Evolutionary conservation across 257 asterid genomes (phyloP).

Genomic region (Solanum chilense): DNA sequence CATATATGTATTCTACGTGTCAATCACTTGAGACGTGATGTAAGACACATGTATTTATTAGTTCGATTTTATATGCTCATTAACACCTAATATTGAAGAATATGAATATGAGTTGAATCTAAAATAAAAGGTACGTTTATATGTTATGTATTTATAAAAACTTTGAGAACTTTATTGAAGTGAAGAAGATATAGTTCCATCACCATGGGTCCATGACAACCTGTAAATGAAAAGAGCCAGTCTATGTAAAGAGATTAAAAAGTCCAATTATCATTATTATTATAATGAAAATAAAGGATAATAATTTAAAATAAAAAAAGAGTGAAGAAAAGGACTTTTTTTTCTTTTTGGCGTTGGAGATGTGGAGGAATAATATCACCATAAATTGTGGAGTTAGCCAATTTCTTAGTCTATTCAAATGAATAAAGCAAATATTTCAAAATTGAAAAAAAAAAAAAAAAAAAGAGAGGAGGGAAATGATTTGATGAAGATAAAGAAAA

Average conservation of each 20-base stretch:
- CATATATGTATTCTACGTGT: accelerated
- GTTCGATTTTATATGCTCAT: too few relatives aligned
- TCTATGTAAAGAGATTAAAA: not conserved
- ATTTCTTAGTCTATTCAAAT: conserved; percentile 2
- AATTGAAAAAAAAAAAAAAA: not conserved
- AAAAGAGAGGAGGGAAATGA: not conserved
- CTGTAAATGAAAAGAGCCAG: conserved; percentile 4
- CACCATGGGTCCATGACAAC: conserved; percentile 25
- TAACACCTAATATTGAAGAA: too few relatives aligned
- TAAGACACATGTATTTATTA: not conserved
- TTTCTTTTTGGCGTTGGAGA: not conserved
- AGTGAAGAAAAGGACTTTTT: not conserved
- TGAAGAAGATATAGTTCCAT: conserved; percentile 8
- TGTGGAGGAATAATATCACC: conserved; percentile 1
- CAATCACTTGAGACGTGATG: not conserved
- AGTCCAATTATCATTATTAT: not conserved
- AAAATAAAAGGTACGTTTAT: too few relatives aligned
- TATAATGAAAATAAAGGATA: not conserved
- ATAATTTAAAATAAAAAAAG: not conserved
- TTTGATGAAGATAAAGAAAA: conserved; percentile 25
- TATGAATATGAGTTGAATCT: too few relatives aligned
- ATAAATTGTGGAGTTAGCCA: not conserved
- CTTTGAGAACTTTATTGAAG: not conserved
- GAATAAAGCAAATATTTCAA: not conserved
- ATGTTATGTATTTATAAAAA: not conserved